Evolutionary conservation across 2,329 filamentous ascomycete species (phyloP), one percentile per base, ranked within the genome.

Genomic region (Trichoderma brevicompactum): DNA sequence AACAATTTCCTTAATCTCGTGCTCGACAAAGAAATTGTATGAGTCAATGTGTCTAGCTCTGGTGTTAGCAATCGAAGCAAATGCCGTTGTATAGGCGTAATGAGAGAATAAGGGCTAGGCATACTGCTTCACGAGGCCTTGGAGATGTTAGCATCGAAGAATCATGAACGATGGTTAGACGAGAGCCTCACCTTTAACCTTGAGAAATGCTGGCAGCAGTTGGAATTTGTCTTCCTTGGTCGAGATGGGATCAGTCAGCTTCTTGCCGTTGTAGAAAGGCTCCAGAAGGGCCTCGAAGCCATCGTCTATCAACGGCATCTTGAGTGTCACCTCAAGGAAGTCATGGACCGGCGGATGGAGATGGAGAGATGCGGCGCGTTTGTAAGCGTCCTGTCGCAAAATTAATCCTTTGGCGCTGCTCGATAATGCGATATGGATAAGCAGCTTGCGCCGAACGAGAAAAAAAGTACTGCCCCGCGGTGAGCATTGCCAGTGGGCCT

Each of bases 11-110:
- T 97, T 97, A 77, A 99, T 89, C 75, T 98, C 94, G 65, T 96
- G 91, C 72, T 99, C 92, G 70, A 97, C 91, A 72, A 99, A 98
- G 80, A 95, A 97, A 80, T 99, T 97, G 84, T 96, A 99, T 28
- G 95, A 98, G 81, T 99, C 96, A 74, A 97, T 94, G 77, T 97
- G 94, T 72, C 83, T 84, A 49, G 7, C 15, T 23, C 43, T 10
- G 38, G 13, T 38, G 67, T 71, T 48, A 72, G 70, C 15, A 52
- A 36, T 66, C 15, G 32, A 23, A 66, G 17, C 19, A 36, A 38
- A 15, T 9, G 19, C 43, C 41, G 32, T 23, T 32, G 41, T 36
- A 23, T 19, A 17, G 38, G 23, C 38, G 41, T 36, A 5, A 49
- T 15, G 7, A 68, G 44, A 28, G 2, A 12, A 9, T 12, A 52